A percentile compares a stretch with the other conserved stretches of the same genome.
phyloP scores from a whole-genome alignment of 1,139 yeast genomes.

The Tardiomyces digboiensis region DNA sequence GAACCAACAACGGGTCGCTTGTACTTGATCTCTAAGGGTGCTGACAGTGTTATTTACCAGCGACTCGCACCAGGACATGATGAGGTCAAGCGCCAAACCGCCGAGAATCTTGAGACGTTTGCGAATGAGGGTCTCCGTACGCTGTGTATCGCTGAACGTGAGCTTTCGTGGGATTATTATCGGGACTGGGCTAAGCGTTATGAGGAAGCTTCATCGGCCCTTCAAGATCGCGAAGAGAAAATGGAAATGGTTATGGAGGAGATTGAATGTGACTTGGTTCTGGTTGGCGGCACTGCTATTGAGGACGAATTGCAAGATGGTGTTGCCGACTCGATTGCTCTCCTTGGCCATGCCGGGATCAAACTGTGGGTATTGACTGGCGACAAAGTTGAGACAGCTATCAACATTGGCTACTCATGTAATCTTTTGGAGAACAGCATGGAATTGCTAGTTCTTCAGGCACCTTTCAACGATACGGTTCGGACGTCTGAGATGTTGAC shows the following conservation, averaged over 20 bases:
- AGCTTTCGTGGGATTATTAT: constrained; percentile 52
- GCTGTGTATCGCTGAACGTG: constrained; percentile 79
- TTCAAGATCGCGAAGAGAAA: constrained; percentile 64
- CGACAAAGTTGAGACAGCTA: constrained; percentile 94
- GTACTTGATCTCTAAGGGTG: constrained; percentile 69
- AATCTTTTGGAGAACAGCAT: constrained; percentile 75
- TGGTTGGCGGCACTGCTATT: constrained; percentile 93
- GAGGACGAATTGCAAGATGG: constrained; percentile 93
- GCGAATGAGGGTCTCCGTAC: constrained; percentile 97
- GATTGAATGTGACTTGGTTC: constrained; percentile 58
- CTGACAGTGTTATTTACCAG: constrained; percentile 73
- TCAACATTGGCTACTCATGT: constrained; percentile 93
- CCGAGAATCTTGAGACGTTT: constrained; percentile 74
- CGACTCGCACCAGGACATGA: constrained; percentile 46
- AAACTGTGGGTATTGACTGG: constrained; percentile 96
- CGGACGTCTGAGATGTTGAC: constrained; percentile 46
- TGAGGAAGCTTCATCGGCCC: constrained; percentile 61
- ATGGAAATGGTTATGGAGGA: constrained; percentile 71
- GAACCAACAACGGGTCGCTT: constrained; percentile 39
- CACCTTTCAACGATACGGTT: constrained; percentile 24
- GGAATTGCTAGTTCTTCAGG: constrained; percentile 65
- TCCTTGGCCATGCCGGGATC: constrained; percentile 79
- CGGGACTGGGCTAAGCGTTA: constrained; percentile 58
- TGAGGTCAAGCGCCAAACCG: constrained; percentile 51
- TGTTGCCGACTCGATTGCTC: constrained; percentile 84